These are phyloP conservation scores for Neofusicoccum parvum DNA, from an alignment of 2,329 filamentous ascomycete genomes.

Conservation along the genomic window DNA sequence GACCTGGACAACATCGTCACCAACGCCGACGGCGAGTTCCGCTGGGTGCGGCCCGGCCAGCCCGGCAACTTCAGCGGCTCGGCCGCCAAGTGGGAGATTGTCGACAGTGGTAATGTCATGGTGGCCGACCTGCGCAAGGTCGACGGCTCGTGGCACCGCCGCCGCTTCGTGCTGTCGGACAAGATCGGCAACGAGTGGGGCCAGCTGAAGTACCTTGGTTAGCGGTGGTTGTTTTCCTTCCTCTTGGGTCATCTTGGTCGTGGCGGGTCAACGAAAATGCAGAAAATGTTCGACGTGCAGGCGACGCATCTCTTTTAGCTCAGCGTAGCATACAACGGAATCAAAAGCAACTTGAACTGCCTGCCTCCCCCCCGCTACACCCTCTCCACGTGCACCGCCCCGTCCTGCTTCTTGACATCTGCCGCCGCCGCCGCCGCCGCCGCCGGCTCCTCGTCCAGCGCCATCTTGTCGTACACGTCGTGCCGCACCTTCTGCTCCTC, in stretches of 20 bases:
- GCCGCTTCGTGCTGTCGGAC: background rate
- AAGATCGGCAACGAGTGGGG: conserved; percentile 3
- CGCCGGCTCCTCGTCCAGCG: background rate
- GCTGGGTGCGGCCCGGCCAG: conserved; percentile 4
- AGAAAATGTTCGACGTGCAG: too few species aligned
- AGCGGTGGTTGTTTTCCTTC: background rate
- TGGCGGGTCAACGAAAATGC: too few species aligned
- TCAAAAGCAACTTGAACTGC: too few species aligned
- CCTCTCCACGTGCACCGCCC: background rate
- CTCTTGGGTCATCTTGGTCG: too few species aligned
- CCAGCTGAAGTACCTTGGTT: background rate
- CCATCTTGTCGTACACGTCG: conserved; percentile 27
- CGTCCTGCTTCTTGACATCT: background rate
- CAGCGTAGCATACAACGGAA: too few species aligned
- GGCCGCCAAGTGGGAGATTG: conserved; percentile 6
- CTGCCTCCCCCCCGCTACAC: background rate
- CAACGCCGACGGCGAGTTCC: conserved; percentile 5
- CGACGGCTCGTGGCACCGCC: background rate
- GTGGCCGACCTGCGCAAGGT: conserved; percentile 4
- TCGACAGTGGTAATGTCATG: conserved; percentile 9
- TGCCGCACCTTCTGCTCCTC: conserved; percentile 38
- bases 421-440: background rate
- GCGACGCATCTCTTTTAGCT: too few species aligned
- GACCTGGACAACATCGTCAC: conserved; percentile 7
- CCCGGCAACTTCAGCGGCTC: conserved; percentile 9